Conservation (phyloP, 2,329 filamentous ascomycete species). For the Colletotrichum tamarilloi region DNA sequence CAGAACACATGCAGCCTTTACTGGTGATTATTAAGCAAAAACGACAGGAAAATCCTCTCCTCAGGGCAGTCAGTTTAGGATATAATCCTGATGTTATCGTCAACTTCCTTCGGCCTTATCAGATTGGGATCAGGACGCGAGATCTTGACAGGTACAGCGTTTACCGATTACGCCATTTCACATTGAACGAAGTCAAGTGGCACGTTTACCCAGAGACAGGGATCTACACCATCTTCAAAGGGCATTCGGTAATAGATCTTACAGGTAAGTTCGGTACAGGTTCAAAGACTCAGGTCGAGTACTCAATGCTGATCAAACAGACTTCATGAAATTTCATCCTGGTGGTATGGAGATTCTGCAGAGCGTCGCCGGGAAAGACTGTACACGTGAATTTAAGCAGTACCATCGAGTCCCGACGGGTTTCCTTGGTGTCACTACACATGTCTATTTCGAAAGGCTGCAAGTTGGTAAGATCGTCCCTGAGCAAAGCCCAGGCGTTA, state of each 20-base stretch:
- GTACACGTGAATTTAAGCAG: not conserved
- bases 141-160: too few species aligned
- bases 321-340: not conserved
- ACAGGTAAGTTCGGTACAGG: not conserved
- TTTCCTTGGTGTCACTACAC: not conserved
- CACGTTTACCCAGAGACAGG: slow-evolving; percentile 1
- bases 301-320: not conserved
- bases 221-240: not conserved
- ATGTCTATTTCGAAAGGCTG: not conserved
- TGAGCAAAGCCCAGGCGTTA: not conserved
- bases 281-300: not conserved
- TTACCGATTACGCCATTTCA: not conserved
- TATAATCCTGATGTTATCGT: not conserved
- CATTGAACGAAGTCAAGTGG: not conserved
- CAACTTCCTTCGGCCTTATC: not conserved
- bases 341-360: not conserved
- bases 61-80: not conserved
- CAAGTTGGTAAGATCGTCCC: not conserved
- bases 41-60: not conserved
- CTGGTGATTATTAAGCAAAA: not conserved
- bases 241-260: not conserved
- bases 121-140: not conserved
- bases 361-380: not conserved
- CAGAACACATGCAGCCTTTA: not conserved
- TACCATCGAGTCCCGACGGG: not conserved